Evolutionary conservation across 805 yeast genomes (phyloP), one percentile per base, ranked within the genome.

Genomic region (Hanseniaspora vineae): DNA sequence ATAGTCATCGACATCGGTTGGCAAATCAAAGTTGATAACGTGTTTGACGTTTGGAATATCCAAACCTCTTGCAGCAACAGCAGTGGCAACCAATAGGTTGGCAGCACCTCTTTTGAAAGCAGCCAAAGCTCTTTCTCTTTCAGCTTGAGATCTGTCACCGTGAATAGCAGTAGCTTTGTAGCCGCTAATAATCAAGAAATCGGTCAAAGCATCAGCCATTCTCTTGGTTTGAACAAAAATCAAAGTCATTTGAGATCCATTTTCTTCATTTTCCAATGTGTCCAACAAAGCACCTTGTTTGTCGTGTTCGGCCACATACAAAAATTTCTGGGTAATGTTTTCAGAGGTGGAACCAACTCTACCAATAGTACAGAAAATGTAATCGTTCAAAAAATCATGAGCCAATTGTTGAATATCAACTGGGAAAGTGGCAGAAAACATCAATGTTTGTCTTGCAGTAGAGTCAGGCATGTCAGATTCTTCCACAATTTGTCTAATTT

Each of bases 361-460:
- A 69, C 99, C 99, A 54, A 92, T 97, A 45, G 95, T 84, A 65
- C 94, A 77, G 77, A 92, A 92, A 64, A 92, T 78, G 73, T 92
- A 92, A 64, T 89, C 90, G 70, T 86, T 83, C 70, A 92, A 78
- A 81, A 92, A 92, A 70, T 92, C 99, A 66, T 89, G 81, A 49
- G 99, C 98, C 70, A 92, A 80, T 76, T 81, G 77, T 72, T 92
- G 98, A 65, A 92, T 92, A 69, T 92, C 97, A 61, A 81, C 79
- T 57, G 99, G 98, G 95, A 92, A 92, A 54, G 99, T 92, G 59
- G 98, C 99, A 37, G 96, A 86, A 72, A 92, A 92, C 95, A 92
- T 86, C 61, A 92, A 79, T 39, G 99, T 92, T 73, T 92, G 98
- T 74, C 99, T 84, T 60, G 83, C 76, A 51, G 77, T 72, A 49